phyloP scores from a whole-genome alignment of 768 basidiomycete genomes.

The Psilocybe subaeruginosa region DNA sequence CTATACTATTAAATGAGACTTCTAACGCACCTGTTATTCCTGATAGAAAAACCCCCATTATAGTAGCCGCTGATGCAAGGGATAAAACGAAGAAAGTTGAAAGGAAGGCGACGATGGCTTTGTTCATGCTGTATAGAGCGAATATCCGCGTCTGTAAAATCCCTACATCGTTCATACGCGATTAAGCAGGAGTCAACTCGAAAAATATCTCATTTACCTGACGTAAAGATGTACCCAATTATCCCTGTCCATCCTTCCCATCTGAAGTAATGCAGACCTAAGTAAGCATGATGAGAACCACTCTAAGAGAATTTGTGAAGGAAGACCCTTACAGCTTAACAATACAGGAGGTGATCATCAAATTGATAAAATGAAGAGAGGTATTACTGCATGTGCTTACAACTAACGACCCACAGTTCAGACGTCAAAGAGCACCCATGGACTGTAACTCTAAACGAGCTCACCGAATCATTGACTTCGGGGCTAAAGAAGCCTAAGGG shows the following conservation, averaged over 20 bases:
- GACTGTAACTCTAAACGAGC: not conserved
- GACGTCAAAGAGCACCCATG: too few species aligned
- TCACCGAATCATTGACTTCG: not conserved
- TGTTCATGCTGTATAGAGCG: not conserved
- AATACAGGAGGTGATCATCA: too few species aligned
- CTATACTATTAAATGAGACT: too few species aligned
- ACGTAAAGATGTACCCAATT: not conserved
- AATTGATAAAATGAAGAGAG: too few species aligned
- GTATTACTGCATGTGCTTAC: not conserved
- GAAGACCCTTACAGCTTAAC: not conserved
- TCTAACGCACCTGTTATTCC: not conserved
- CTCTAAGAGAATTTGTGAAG: not conserved
- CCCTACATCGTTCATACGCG: not conserved
- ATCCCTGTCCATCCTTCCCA: conserved; percentile 1
- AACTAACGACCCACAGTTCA: not conserved
- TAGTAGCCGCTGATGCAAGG: not conserved
- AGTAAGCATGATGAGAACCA: not conserved
- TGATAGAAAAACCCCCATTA: not conserved
- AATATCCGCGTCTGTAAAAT: not conserved
- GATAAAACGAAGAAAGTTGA: not conserved
- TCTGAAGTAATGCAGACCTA: conserved; percentile 1
- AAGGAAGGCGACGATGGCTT: not conserved
- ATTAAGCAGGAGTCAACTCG: not conserved
- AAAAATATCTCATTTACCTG: not conserved
- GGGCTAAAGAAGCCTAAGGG: not conserved